These are phyloP conservation scores for Pyrenophora teres DNA, from an alignment of 2,329 filamentous ascomycete genomes.

Conservation along the genomic window DNA sequence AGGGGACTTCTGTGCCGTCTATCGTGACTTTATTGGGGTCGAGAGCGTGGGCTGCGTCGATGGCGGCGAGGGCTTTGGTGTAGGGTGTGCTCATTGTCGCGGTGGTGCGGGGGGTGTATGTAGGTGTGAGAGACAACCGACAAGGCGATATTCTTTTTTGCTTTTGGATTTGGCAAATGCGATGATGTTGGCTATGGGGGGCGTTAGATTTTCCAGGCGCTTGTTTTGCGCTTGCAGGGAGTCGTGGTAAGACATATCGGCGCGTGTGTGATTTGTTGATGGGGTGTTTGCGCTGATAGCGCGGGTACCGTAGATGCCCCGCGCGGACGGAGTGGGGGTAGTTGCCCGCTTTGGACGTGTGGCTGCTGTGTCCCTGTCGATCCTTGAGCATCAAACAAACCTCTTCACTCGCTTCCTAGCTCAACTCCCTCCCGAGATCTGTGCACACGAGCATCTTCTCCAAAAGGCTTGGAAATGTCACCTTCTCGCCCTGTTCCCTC, in stretches of 20 bases:
- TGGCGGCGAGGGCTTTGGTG: slow-evolving; percentile 63
- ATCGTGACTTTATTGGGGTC: slow-evolving; percentile 64
- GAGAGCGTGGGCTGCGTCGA: slow-evolving; percentile 72
- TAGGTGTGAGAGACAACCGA: too few species aligned
- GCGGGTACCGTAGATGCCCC: slow-evolving; percentile 17
- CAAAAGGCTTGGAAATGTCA: not conserved
- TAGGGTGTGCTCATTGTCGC: slow-evolving; percentile 31
- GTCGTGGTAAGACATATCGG: slow-evolving; percentile 18
- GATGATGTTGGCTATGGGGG: not conserved
- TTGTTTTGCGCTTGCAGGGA: not conserved
- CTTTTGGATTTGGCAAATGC: too few species aligned
- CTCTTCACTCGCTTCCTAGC: not conserved
- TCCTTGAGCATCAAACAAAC: not conserved
- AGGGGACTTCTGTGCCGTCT: slow-evolving; percentile 60
- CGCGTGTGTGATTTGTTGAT: slow-evolving; percentile 14
- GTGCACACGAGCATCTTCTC: not conserved
- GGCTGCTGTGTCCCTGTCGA: slow-evolving; percentile 1
- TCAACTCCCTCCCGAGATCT: not conserved
- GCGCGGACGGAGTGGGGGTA: slow-evolving; percentile 20
- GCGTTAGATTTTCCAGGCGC: not conserved
- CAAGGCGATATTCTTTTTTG: too few species aligned
- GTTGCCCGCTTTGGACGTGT: not conserved
- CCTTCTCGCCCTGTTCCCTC: not conserved
- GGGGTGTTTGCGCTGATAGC: slow-evolving; percentile 11
- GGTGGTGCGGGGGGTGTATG: not conserved